These are phyloP conservation scores for Fonsecaea nubica DNA, from an alignment of 2,329 filamentous ascomycete species.

Conservation along the genomic window DNA sequence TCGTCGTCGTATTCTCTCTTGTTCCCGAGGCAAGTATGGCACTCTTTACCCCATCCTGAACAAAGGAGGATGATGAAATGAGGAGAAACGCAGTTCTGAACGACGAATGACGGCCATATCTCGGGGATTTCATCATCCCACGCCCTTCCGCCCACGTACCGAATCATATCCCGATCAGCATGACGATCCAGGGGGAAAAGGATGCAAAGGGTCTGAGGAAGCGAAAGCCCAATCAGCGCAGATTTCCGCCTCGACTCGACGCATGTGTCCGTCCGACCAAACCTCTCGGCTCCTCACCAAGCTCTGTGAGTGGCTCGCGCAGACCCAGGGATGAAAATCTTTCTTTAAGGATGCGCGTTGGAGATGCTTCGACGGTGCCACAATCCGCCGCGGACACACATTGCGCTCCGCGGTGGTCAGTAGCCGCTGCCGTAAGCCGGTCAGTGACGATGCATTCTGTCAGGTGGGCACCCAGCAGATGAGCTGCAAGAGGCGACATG, in stretches of 20 bases:
- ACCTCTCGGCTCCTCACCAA: neutral
- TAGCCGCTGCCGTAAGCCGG: constrained; percentile 15
- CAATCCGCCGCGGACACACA: neutral
- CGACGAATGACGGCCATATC: neutral
- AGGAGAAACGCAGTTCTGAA: neutral
- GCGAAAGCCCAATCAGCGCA: neutral
- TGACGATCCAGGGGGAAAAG: constrained; percentile 1
- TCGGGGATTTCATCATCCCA: constrained; percentile 5
- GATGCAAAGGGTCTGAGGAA: neutral
- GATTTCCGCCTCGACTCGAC: neutral
- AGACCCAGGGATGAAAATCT: neutral
- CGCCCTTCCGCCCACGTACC: constrained; percentile 3
- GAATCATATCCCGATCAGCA: neutral
- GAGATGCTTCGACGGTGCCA: neutral
- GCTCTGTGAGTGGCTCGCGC: neutral
- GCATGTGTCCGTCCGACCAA: neutral
- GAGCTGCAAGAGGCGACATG: constrained; percentile 10
- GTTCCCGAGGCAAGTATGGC: neutral
- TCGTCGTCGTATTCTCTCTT: neutral
- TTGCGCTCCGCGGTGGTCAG: neutral
- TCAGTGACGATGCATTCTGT: neutral
- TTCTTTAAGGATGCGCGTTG: neutral
- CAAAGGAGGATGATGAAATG: neutral
- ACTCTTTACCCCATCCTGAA: neutral
- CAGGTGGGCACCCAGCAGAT: neutral